phyloP scores from a whole-genome alignment of 2,329 filamentous ascomycete species.

The Aspergillus puulaauensis region DNA sequence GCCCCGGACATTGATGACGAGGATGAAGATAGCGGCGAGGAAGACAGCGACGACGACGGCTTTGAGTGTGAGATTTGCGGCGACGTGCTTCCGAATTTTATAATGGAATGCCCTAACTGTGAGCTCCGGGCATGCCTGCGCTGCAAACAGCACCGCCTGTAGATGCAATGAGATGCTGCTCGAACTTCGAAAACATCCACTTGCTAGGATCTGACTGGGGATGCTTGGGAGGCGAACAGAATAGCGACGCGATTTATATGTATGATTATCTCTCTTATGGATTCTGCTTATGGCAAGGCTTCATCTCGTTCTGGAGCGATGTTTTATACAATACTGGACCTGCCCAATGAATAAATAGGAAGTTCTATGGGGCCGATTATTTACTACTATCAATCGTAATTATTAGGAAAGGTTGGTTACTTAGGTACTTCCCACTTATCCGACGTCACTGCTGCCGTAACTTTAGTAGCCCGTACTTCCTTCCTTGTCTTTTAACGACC shows the following conservation, averaged over 20 bases:
- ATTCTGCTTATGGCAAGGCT: not conserved
- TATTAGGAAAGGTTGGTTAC: no score
- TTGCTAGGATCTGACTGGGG: not conserved
- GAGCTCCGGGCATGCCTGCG: constrained; percentile 6
- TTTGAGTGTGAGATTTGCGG: constrained; percentile 11
- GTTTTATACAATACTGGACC: not conserved
- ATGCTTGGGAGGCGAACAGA: not conserved
- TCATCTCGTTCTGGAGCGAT: not conserved
- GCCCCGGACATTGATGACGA: not conserved
- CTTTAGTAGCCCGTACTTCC: not conserved
- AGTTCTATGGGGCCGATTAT: no score
- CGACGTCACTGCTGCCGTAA: not conserved
- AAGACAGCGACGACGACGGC: no score
- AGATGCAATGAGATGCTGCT: not conserved
- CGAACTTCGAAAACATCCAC: not conserved
- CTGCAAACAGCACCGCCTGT: constrained; percentile 16
- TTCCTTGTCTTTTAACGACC: not conserved
- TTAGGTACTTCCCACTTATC: no score
- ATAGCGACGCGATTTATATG: not conserved
- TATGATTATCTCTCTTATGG: not conserved
- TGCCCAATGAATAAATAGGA: no score
- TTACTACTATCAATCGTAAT: no score
- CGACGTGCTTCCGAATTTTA: constrained; percentile 6
- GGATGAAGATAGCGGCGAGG: not conserved
- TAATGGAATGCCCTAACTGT: constrained; percentile 11